These are phyloP conservation scores for Leptosphaerulina australis DNA, from an alignment of 2,329 filamentous ascomycete species.

Conservation along the genomic window DNA sequence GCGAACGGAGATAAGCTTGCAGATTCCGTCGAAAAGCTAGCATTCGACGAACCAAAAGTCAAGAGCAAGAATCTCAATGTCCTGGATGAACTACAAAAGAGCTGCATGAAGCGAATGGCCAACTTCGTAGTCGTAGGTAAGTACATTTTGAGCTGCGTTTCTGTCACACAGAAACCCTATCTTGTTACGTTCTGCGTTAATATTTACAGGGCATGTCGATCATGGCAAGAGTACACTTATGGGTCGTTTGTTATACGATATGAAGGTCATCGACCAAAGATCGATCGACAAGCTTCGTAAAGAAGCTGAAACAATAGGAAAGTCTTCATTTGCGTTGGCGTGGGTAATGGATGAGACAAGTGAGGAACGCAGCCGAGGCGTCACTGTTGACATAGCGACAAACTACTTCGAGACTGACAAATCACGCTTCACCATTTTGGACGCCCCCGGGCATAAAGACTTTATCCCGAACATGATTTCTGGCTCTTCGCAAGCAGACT, in stretches of 20 bases:
- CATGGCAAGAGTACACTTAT: conserved; percentile 98
- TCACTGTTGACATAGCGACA: conserved; percentile 96
- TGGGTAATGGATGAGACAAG: conserved; percentile 95
- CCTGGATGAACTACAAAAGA: conserved; percentile 76
- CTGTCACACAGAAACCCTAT: not conserved
- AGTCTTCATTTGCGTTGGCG: conserved; percentile 92
- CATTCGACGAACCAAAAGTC: conserved; percentile 59
- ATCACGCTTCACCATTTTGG: conserved; percentile 89
- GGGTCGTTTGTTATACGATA: conserved; percentile 88
- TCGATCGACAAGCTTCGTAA: conserved; percentile 86
- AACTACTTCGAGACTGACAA: conserved; percentile 91
- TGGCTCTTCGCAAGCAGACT: conserved; percentile 92
- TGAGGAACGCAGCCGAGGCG: conserved; percentile 86
- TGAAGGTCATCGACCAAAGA: conserved; percentile 84
- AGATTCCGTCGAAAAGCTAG: conserved; percentile 56
- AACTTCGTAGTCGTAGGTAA: conserved; percentile 93
- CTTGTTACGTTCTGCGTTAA: conserved; percentile 5
- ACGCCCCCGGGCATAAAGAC: conserved; percentile 91
- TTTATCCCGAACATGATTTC: conserved; percentile 99
- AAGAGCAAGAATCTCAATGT: conserved; percentile 85
- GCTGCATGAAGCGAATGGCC: conserved; percentile 76
- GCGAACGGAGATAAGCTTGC: conserved; percentile 46
- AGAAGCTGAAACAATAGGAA: conserved; percentile 90
- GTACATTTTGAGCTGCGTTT: conserved; percentile 32
- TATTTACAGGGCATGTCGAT: conserved; percentile 80